phyloP scores from a whole-genome alignment of 2,329 filamentous ascomycete genomes.

The Neophaeococcomyces aloes region DNA sequence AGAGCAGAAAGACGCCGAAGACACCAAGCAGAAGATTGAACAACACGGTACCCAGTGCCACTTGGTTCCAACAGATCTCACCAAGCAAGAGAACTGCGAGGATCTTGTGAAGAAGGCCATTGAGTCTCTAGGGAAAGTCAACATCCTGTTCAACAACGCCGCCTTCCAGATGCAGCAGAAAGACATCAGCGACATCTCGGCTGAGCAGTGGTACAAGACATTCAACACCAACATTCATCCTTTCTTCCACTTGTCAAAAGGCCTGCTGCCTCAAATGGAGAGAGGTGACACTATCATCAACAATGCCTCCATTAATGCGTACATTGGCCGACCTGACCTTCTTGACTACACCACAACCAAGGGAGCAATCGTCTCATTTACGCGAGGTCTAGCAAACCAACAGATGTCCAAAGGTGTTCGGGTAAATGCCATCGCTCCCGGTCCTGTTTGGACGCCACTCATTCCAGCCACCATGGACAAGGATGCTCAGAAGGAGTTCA shows the following conservation, averaged over 20 bases:
- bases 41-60: constrained; percentile 55
- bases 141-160: constrained; percentile 59
- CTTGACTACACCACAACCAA: constrained; percentile 75
- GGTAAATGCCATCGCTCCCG: constrained; percentile 66
- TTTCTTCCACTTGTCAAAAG: constrained; percentile 72
- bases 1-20: constrained; percentile 64
- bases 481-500: constrained; percentile 61
- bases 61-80: constrained; percentile 55
- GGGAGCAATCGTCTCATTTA: constrained; percentile 70
- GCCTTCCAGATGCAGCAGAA: constrained; percentile 64
- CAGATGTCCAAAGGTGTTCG: constrained; percentile 61
- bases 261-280: constrained; percentile 63
- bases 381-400: constrained; percentile 65
- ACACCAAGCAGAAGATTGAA: constrained; percentile 62
- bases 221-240: constrained; percentile 78
- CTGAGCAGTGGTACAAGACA: constrained; percentile 69
- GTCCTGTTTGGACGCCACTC: constrained; percentile 68
- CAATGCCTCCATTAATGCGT: constrained; percentile 74
- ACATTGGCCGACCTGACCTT: constrained; percentile 67
- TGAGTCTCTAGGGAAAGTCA: constrained; percentile 55
- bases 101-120: constrained; percentile 57
- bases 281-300: constrained; percentile 71
- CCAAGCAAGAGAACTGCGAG: constrained; percentile 56
- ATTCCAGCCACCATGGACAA: constrained; percentile 64
- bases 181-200: constrained; percentile 59